A percentile compares a stretch with the other conserved stretches of the same genome.
Conservation (phyloP, 208 protist species). For the Tritrichomonas musculus region DNA sequence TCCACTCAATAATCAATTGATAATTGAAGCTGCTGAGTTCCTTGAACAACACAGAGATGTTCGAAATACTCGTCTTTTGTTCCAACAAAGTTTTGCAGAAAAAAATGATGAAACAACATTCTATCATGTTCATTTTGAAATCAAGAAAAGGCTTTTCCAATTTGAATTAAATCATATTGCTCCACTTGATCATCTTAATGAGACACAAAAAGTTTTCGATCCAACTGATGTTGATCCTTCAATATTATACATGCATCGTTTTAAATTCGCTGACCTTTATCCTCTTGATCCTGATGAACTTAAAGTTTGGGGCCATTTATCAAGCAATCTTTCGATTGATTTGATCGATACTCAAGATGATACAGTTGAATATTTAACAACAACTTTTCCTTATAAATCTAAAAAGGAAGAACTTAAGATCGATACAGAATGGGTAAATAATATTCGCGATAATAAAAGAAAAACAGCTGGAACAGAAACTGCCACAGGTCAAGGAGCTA, state of each 20-base stretch:
- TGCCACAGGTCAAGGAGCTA: too few relatives aligned
- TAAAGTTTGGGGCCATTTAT: background rate
- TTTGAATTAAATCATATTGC: background rate
- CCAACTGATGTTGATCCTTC: background rate
- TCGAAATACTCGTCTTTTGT: background rate
- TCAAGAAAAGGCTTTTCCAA: background rate
- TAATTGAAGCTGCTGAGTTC: constrained; percentile 15
- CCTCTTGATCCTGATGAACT: background rate
- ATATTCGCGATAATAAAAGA: too few relatives aligned
- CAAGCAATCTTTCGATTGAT: too few relatives aligned
- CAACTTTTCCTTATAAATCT: too few relatives aligned
- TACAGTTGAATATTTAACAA: too few relatives aligned
- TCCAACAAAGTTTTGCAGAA: background rate
- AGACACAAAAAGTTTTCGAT: background rate
- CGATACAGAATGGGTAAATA: too few relatives aligned
- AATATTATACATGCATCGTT: constrained; percentile 26
- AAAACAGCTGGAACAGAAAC: too few relatives aligned
- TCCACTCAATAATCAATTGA: background rate
- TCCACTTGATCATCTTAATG: constrained; percentile 17
- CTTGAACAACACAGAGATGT: background rate
- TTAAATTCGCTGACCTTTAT: background rate
- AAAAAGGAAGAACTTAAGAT: too few relatives aligned
- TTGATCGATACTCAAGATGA: too few relatives aligned
- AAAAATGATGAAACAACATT: background rate
- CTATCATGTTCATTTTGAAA: background rate